Conservation (phyloP, 257 asterid species). For the Primulina tabacum region DNA sequence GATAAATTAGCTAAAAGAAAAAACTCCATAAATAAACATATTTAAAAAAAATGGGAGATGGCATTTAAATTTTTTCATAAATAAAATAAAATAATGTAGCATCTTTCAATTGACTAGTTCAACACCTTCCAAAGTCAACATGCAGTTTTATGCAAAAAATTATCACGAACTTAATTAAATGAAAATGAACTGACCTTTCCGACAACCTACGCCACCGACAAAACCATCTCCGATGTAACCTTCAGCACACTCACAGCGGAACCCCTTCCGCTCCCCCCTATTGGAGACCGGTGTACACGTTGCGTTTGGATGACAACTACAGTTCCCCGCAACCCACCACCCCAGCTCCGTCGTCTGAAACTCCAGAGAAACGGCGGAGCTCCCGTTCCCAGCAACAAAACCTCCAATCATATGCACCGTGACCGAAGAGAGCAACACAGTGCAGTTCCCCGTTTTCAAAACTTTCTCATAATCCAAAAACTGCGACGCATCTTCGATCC, state of each 20-base stretch:
- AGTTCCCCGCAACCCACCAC: conserved; percentile 72
- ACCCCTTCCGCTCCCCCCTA: conserved; percentile 24
- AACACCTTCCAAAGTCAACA: not conserved
- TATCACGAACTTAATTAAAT: not conserved
- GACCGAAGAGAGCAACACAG: conserved; percentile 48
- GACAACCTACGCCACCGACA: conserved; percentile 49
- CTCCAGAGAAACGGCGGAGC: conserved; percentile 39
- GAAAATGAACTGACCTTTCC: conserved; percentile 47
- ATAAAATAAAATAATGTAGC: too few species aligned
- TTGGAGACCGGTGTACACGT: conserved; percentile 26
- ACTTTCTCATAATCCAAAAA: conserved; percentile 38
- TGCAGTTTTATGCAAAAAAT: not conserved
- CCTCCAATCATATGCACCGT: conserved; percentile 31
- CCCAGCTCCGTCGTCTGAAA: conserved; percentile 63
- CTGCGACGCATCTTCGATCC: conserved; percentile 12
- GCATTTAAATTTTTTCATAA: too few species aligned
- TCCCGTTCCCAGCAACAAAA: conserved; percentile 5
- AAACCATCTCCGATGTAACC: conserved; percentile 83
- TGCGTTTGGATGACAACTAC: conserved; percentile 47
- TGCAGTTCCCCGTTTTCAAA: conserved; percentile 34
- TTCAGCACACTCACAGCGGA: conserved; percentile 59
- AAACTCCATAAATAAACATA: too few species aligned
- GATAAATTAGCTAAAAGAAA: too few species aligned
- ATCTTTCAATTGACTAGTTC: not conserved
- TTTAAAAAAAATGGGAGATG: too few species aligned